Percentiles rank a stretch among this genome's conserved stretches.
Conservation (phyloP, 352 stramenopile species). For the Globisporangium ultimum region DNA sequence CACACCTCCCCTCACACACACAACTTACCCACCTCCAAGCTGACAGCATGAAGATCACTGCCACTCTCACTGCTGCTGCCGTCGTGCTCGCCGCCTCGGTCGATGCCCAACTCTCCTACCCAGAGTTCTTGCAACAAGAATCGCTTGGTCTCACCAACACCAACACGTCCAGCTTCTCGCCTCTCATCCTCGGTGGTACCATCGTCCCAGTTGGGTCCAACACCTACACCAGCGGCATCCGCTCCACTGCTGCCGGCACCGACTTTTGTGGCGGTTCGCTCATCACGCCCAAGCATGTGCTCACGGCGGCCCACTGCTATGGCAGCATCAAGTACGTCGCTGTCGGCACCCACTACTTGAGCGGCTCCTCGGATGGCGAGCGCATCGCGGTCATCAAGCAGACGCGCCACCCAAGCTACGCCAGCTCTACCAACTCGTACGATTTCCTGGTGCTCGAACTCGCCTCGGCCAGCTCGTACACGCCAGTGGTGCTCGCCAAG, state of each 20-base stretch:
- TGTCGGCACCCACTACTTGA: constrained; percentile 53
- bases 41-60: no score
- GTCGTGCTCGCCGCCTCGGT: no score
- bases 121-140: constrained; percentile 1
- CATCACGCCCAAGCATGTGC: constrained; percentile 56
- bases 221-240: constrained; percentile 56
- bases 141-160: constrained; percentile 1
- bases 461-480: constrained; percentile 26
- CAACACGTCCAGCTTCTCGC: constrained; percentile 17
- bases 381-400: constrained; percentile 44
- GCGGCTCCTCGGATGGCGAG: constrained; percentile 34
- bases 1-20: no score
- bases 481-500: constrained; percentile 31
- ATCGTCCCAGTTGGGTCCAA: constrained; percentile 39
- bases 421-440: constrained; percentile 30
- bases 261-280: no score
- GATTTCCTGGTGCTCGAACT: constrained; percentile 65
- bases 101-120: constrained; percentile 5
- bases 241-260: no score
- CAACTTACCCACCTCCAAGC: no score
- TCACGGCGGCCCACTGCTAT: constrained; percentile 59
- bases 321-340: constrained; percentile 46
- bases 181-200: constrained; percentile 36
- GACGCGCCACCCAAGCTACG: constrained; percentile 49
- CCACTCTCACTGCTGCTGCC: no score